Evolutionary conservation across 352 stramenopile species (phyloP).

Genomic region (Globisporangium rhizosaccharum): DNA sequence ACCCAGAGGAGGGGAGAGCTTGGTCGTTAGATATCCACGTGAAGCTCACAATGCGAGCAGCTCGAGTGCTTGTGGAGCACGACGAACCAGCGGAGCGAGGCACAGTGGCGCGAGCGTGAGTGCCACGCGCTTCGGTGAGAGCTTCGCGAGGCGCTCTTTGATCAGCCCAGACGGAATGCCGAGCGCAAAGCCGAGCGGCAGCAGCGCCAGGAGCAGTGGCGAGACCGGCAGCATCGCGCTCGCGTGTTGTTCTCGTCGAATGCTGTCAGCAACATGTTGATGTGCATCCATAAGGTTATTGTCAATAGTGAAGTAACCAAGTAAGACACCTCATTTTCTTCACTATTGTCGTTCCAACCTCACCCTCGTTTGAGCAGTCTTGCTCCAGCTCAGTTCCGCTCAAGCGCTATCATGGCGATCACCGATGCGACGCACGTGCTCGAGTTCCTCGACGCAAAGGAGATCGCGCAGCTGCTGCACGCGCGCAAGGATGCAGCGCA

Average conservation of each 20-base stretch:
- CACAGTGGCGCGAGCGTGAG: constrained; percentile 34
- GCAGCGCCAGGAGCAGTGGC: constrained; percentile 9
- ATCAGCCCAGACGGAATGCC: constrained; percentile 41
- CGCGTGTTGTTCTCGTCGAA: not conserved
- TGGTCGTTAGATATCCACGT: not conserved
- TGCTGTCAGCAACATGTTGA: not conserved
- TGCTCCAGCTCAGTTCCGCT: not conserved
- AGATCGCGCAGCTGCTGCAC: constrained; percentile 28
- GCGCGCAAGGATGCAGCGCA: constrained; percentile 22
- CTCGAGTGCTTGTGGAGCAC: not conserved
- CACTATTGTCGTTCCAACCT: not conserved
- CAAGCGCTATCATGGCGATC: constrained; percentile 13
- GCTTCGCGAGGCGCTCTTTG: constrained; percentile 41
- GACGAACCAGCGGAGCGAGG: constrained; percentile 34
- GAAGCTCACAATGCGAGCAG: not conserved
- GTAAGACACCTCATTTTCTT: not conserved
- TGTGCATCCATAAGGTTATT: too few relatives aligned
- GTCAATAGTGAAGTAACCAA: too few relatives aligned
- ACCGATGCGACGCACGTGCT: constrained; percentile 40
- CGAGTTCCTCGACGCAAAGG: constrained; percentile 39
- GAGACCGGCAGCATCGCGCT: not conserved
- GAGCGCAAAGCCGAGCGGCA: constrained; percentile 32
- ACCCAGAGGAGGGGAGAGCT: not conserved
- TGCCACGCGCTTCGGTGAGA: constrained; percentile 38
- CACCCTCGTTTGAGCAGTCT: not conserved